Evolutionary conservation across 2,329 filamentous ascomycete genomes (phyloP).

Genomic region (Allantophomopsis cytisporea): DNA sequence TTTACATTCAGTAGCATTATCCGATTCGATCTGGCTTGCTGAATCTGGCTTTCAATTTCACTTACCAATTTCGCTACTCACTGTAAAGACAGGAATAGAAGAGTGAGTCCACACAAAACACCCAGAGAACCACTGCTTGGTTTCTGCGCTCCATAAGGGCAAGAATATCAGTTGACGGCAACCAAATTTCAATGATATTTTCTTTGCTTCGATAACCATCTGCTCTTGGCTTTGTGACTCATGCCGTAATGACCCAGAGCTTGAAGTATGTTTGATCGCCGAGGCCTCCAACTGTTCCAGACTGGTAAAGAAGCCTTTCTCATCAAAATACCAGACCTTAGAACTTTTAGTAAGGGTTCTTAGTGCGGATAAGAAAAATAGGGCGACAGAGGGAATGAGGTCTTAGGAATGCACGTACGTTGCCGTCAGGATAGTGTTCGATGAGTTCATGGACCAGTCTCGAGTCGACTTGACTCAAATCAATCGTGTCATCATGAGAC

Average conservation of each 20-base stretch:
- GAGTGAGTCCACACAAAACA: constrained; percentile 13
- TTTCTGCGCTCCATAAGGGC: constrained; percentile 15
- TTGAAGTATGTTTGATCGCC: too few species aligned
- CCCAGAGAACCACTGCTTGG: constrained; percentile 13
- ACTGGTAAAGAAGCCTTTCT: constrained; percentile 15
- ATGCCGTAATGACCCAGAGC: too few species aligned
- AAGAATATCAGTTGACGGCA: constrained; percentile 17
- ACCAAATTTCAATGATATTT: constrained; percentile 12
- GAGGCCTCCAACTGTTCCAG: constrained; percentile 10
- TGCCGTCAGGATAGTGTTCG: constrained; percentile 15
- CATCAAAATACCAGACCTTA: constrained; percentile 14
- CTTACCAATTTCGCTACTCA: constrained; percentile 9
- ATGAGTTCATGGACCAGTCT: constrained; percentile 12
- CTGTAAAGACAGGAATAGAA: constrained; percentile 11
- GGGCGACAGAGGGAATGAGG: too few species aligned
- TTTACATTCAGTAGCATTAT: too few species aligned
- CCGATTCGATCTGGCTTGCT: constrained; percentile 21
- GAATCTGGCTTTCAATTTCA: constrained; percentile 14
- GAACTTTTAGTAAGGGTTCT: too few species aligned
- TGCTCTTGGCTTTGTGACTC: constrained; percentile 2
- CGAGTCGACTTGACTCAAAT: constrained; percentile 8
- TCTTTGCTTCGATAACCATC: constrained; percentile 10
- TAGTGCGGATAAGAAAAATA: too few species aligned
- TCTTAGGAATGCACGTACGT: constrained; percentile 1
- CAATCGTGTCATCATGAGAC: constrained; percentile 6